These are phyloP conservation scores for Leishmania turanica DNA, from an alignment of 208 protist species.

Conservation along the genomic window DNA sequence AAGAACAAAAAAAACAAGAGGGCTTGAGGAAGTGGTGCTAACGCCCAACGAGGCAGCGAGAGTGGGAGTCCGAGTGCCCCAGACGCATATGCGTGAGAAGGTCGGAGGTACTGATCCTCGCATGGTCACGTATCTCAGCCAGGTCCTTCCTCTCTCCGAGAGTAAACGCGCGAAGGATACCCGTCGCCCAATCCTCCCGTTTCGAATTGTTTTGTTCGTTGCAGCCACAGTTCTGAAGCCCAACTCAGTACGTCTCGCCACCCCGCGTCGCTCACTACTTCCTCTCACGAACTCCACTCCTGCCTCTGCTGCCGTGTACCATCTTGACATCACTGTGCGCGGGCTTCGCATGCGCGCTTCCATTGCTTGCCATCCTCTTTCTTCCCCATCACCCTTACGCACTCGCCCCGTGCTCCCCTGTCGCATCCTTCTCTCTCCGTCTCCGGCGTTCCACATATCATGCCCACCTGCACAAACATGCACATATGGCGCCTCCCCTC, in stretches of 20 bases:
- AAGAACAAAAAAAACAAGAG: not conserved
- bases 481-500: not conserved
- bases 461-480: not conserved
- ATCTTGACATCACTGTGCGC: not conserved
- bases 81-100: not conserved
- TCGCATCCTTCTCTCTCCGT: not conserved
- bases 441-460: not conserved
- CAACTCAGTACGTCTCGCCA: not conserved
- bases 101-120: not conserved
- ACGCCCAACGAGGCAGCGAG: not conserved
- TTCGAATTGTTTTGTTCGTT: not conserved
- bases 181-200: not conserved
- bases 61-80: not conserved
- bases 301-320: not conserved
- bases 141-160: not conserved
- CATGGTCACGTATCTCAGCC: not conserved
- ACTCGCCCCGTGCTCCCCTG: not conserved
- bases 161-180: not conserved
- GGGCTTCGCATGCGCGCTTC: not conserved
- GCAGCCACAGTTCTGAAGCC: not conserved
- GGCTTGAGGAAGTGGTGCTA: not conserved
- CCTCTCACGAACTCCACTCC: not conserved
- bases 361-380: not conserved
- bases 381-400: not conserved
- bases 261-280: not conserved